Conservation (phyloP, 73 alveolate species). For the Breviolum minutum region DNA sequence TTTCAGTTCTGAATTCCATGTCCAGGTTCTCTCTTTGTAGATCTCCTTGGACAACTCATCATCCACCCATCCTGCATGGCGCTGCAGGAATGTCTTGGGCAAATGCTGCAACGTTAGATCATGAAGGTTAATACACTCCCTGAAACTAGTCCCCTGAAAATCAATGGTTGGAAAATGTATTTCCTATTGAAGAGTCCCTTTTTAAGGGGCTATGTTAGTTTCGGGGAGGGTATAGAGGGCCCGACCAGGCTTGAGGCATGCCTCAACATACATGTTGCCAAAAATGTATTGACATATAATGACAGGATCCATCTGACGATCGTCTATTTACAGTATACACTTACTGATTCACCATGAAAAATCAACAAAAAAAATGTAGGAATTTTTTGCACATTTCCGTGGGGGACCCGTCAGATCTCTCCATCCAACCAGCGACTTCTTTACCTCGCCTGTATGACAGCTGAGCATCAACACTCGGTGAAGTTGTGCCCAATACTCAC, state of each 20-base stretch:
- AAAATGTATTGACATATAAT: no score
- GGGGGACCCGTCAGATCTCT: not conserved
- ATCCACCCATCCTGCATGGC: conserved; percentile 56
- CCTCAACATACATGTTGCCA: no score
- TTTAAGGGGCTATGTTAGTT: no score
- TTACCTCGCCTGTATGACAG: conserved; percentile 43
- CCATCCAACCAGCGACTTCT: not conserved
- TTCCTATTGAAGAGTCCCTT: no score
- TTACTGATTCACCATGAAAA: no score
- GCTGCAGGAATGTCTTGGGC: not conserved
- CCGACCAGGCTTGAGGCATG: no score
- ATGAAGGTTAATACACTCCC: not conserved
- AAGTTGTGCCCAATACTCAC: conserved; percentile 86
- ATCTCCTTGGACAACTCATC: conserved; percentile 44
- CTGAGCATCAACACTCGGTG: conserved; percentile 35
- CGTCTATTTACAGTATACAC: no score
- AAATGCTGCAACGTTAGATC: not conserved
- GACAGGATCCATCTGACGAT: no score
- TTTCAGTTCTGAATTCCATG: not conserved
- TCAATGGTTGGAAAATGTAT: no score
- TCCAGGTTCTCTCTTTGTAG: conserved; percentile 49
- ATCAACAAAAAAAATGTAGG: no score
- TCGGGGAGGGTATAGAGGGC: no score
- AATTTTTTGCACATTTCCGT: not conserved
- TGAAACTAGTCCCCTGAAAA: no score